These are phyloP conservation scores for Rhizopus stolonifer DNA, from an alignment of 371 early-diverging fungal genomes.

Conservation along the genomic window DNA sequence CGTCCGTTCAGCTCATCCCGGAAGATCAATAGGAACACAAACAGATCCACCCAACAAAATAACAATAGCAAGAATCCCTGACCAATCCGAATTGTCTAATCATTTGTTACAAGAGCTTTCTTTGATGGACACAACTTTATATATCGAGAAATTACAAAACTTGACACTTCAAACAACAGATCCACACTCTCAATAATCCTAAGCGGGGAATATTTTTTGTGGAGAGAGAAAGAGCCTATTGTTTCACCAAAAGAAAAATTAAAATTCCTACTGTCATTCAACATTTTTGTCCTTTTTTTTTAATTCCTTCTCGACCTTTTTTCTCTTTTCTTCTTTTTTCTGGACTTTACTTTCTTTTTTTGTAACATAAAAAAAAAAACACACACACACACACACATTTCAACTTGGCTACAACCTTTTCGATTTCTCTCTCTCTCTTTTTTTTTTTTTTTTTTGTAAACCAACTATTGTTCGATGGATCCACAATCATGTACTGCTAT, in stretches of 20 bases:
- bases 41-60: not conserved
- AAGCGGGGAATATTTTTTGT: too few species aligned
- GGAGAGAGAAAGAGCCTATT: not conserved
- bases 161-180: too few species aligned
- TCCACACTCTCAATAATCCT: too few species aligned
- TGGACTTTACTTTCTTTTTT: not conserved
- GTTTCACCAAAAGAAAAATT: not conserved
- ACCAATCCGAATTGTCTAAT: too few species aligned
- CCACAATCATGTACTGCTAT: constrained; percentile 22
- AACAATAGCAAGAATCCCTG: not conserved
- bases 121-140: too few species aligned
- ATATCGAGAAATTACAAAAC: too few species aligned
- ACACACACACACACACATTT: too few species aligned
- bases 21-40: constrained; percentile 2
- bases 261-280: constrained; percentile 1
- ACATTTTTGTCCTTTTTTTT: not conserved
- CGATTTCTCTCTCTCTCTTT: not conserved
- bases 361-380: too few species aligned
- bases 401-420: too few species aligned
- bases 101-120: too few species aligned
- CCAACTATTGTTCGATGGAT: constrained; percentile 8
- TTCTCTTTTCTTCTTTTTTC: not conserved
- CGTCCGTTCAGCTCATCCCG: too few species aligned
- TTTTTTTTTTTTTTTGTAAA: not conserved
- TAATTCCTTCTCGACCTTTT: not conserved